phyloP scores from a whole-genome alignment of 2,329 filamentous ascomycete genomes.

The Neofusicoccum umdonicola region DNA sequence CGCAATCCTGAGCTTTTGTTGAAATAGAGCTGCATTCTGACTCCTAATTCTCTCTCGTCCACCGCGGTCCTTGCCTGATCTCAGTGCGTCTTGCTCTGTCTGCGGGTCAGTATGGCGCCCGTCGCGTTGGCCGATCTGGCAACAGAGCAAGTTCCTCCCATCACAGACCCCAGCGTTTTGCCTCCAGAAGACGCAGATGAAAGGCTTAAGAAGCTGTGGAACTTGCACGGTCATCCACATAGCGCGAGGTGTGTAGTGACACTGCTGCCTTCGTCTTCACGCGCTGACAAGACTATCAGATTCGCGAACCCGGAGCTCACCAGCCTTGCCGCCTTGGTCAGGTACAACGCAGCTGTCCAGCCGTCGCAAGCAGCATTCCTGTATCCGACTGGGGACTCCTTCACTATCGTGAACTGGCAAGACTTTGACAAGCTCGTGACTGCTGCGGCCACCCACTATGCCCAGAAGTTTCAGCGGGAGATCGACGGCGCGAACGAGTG shows the following conservation, averaged over 20 bases:
- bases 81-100: neutral
- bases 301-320: slow-evolving; percentile 29
- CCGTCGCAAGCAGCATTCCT: slow-evolving; percentile 27
- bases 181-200: slow-evolving; percentile 24
- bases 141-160: neutral
- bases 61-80: too few relatives aligned
- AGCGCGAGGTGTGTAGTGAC: neutral
- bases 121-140: neutral
- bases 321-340: slow-evolving; percentile 29
- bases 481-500: slow-evolving; percentile 25
- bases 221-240: slow-evolving; percentile 31
- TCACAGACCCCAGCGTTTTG: slow-evolving; percentile 25
- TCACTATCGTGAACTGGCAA: slow-evolving; percentile 28
- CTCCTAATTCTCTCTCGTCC: too few relatives aligned
- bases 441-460: slow-evolving; percentile 25
- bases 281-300: slow-evolving; percentile 19
- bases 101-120: neutral
- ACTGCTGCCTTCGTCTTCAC: neutral
- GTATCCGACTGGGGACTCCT: slow-evolving; percentile 20
- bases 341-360: slow-evolving; percentile 25
- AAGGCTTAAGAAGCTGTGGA: slow-evolving; percentile 29
- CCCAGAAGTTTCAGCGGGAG: slow-evolving; percentile 22
- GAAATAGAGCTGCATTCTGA: neutral
- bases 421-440: slow-evolving; percentile 21
- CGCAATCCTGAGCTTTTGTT: neutral